Percentiles rank a stretch among this genome's conserved stretches.
Conservation (phyloP, 331 rosid species). For the Quercus tomentella region DNA sequence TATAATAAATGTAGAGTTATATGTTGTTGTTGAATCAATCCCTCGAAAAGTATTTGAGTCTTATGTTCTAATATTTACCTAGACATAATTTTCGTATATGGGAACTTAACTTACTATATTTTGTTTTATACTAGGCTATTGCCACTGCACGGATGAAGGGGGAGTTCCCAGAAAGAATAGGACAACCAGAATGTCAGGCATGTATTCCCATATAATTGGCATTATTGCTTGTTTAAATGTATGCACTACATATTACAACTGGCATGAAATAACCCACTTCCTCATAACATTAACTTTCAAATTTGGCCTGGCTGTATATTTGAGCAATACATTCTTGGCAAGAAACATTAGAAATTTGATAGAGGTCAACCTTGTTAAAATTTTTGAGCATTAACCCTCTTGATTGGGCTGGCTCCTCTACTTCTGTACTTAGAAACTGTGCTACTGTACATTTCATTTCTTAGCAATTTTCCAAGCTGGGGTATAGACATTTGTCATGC, state of each 20-base stretch:
- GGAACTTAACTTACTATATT: conserved; percentile 13
- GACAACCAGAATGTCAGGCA: conserved; percentile 99
- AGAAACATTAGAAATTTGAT: not conserved
- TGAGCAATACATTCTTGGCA: not conserved
- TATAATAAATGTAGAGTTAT: not conserved
- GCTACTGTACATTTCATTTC: no score
- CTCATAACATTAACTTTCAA: not conserved
- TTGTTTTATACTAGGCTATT: conserved; percentile 60
- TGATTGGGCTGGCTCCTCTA: no score
- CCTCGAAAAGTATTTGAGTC: not conserved
- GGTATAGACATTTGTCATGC: not conserved
- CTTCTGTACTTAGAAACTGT: no score
- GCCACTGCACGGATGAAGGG: conserved; percentile 98
- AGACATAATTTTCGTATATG: not conserved
- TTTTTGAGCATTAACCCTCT: not conserved
- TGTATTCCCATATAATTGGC: conserved; percentile 45
- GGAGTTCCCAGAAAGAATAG: conserved; percentile 91
- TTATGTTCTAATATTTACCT: not conserved
- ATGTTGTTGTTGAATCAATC: not conserved
- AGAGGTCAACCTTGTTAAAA: not conserved
- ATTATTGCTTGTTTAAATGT: conserved; percentile 27
- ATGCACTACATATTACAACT: conserved; percentile 9
- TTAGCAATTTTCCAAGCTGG: no score
- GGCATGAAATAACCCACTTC: not conserved
- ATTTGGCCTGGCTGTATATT: not conserved